Conservation (phyloP, 805 yeast species). For the Kodamaea nitidulidarum region DNA sequence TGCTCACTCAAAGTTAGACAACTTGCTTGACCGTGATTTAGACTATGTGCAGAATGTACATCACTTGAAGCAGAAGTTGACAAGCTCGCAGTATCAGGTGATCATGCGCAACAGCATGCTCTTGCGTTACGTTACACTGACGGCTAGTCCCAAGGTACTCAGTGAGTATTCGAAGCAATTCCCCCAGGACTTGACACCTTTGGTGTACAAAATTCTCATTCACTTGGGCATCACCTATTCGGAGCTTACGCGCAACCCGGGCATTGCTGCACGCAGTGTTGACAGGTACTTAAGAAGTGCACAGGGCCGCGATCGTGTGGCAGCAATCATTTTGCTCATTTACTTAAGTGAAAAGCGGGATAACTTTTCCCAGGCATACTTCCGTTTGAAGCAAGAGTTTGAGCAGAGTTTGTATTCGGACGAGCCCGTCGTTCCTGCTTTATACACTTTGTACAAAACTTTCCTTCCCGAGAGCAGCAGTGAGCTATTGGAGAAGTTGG, state of each 20-base stretch:
- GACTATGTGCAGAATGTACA: constrained; percentile 23
- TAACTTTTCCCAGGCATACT: constrained; percentile 7
- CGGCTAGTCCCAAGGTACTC: constrained; percentile 20
- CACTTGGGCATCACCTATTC: constrained; percentile 24
- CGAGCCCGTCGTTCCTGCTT: constrained; percentile 4
- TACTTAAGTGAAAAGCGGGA: constrained; percentile 11
- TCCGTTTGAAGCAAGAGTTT: constrained; percentile 3
- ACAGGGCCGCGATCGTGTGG: constrained; percentile 13
- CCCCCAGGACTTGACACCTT: constrained; percentile 30
- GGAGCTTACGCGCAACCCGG: constrained; percentile 20
- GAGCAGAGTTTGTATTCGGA: neutral
- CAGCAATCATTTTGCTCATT: constrained; percentile 29
- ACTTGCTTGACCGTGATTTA: constrained; percentile 31
- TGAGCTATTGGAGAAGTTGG: constrained; percentile 4
- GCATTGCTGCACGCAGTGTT: constrained; percentile 10
- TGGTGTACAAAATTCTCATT: constrained; percentile 27
- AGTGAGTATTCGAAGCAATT: constrained; percentile 18
- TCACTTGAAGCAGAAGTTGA: constrained; percentile 21
- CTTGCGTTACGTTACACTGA: constrained; percentile 35
- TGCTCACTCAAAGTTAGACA: constrained; percentile 12
- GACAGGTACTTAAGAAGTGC: constrained; percentile 4
- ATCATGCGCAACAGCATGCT: constrained; percentile 44
- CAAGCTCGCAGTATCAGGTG: constrained; percentile 35
- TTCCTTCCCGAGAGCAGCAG: constrained; percentile 1
- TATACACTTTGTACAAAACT: constrained; percentile 6